Conservation (phyloP, 257 asterid genomes). For the Nyctanthes arbortristis region DNA sequence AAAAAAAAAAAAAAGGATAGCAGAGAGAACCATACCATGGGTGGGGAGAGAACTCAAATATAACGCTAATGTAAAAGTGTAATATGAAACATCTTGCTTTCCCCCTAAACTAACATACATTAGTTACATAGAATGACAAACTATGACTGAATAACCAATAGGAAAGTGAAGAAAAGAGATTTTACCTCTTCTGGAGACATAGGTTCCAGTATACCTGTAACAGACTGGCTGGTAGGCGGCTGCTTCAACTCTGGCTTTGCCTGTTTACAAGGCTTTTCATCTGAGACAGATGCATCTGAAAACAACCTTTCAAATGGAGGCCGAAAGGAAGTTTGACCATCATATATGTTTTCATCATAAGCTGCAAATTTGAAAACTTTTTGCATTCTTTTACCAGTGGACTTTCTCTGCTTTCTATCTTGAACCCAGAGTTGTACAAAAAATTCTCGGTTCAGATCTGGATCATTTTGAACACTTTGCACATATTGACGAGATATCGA, state of each 20-base stretch:
- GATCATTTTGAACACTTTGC: slow-evolving; percentile 36
- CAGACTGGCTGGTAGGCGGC: slow-evolving; percentile 81
- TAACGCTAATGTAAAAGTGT: background rate
- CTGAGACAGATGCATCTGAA: slow-evolving; percentile 43
- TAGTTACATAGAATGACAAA: slow-evolving; percentile 12
- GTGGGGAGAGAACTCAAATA: background rate
- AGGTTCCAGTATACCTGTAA: slow-evolving; percentile 72
- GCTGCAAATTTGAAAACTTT: slow-evolving; percentile 31
- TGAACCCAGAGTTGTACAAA: slow-evolving; percentile 73
- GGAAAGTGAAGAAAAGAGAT: slow-evolving; percentile 17
- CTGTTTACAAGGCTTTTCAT: slow-evolving; percentile 33
- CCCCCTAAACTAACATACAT: background rate
- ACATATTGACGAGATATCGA: slow-evolving; percentile 35
- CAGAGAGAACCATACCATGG: background rate
- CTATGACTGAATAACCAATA: slow-evolving; percentile 5
- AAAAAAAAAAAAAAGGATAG: too few relatives aligned
- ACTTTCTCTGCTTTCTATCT: slow-evolving; percentile 49
- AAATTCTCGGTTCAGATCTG: slow-evolving; percentile 72
- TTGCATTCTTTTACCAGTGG: slow-evolving; percentile 31
- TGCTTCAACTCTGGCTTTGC: slow-evolving; percentile 56
- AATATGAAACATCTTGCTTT: background rate
- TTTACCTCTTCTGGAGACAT: slow-evolving; percentile 80
- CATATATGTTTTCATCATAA: slow-evolving; percentile 28
- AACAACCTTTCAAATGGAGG: slow-evolving; percentile 41
- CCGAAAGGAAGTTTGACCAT: slow-evolving; percentile 26